phyloP scores from a whole-genome alignment of 345 rosid species.

The Acer campestre region DNA sequence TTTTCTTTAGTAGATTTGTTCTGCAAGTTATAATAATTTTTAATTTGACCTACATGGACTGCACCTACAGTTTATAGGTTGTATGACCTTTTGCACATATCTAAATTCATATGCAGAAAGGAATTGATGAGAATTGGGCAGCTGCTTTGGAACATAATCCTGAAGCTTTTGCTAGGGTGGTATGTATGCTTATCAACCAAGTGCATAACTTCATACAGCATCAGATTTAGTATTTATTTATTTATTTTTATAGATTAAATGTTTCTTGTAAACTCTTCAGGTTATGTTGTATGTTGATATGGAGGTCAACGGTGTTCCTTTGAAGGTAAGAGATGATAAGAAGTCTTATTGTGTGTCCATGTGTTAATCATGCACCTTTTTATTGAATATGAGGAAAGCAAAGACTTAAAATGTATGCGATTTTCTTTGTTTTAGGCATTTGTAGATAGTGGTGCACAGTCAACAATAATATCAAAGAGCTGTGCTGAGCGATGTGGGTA shows the following conservation, averaged over 20 bases:
- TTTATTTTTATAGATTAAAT: conserved; percentile 11
- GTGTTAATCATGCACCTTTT: neutral
- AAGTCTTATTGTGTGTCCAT: neutral
- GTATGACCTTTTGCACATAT: conserved; percentile 12
- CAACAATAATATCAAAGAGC: conserved; percentile 95
- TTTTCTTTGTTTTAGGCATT: conserved; percentile 67
- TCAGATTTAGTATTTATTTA: conserved; percentile 10
- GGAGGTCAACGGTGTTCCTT: conserved; percentile 95
- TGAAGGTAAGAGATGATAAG: conserved; percentile 64
- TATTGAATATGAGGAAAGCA: neutral
- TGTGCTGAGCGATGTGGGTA: conserved; percentile 98
- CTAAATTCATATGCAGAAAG: conserved; percentile 64
- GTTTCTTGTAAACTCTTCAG: conserved; percentile 43
- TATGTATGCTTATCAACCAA: conserved; percentile 44
- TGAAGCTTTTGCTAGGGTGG: conserved; percentile 99
- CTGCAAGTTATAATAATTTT: neutral
- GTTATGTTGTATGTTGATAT: conserved; percentile 96
- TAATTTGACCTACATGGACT: neutral
- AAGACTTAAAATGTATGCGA: neutral
- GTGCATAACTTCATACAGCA: neutral
- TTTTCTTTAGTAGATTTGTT: neutral
- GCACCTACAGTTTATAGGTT: neutral
- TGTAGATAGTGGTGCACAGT: conserved; percentile 98
- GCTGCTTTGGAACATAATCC: conserved; percentile 98
- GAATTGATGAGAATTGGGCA: conserved; percentile 99